Evolutionary conservation across 2,329 filamentous ascomycete species (phyloP).

Genomic region (Penicillium hordei): DNA sequence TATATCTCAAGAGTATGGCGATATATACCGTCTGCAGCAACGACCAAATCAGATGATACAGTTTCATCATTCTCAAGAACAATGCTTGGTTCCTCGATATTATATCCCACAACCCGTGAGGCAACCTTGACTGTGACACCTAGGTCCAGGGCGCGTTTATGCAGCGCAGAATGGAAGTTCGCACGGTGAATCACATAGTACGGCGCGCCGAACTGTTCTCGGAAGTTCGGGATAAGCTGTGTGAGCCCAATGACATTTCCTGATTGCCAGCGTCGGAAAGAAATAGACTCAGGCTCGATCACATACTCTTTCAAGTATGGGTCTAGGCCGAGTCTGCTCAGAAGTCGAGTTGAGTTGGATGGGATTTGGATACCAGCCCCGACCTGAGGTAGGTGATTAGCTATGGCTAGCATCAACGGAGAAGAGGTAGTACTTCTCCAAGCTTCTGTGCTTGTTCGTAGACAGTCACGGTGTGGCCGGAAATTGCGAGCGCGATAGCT

Average conservation of each 20-base stretch:
- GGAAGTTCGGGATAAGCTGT: constrained; percentile 33
- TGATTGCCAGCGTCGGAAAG: constrained; percentile 38
- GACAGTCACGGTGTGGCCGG: constrained; percentile 29
- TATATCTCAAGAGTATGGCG: too few species aligned
- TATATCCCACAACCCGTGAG: constrained; percentile 15
- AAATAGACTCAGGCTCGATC: constrained; percentile 34
- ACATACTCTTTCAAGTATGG: constrained; percentile 28
- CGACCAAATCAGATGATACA: constrained; percentile 16
- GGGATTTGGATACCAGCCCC: constrained; percentile 46
- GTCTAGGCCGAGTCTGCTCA: constrained; percentile 36
- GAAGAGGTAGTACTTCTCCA: constrained; percentile 35
- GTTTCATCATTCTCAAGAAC: constrained; percentile 7
- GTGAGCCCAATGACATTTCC: constrained; percentile 38
- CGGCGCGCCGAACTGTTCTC: constrained; percentile 26
- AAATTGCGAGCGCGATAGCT: constrained; percentile 29
- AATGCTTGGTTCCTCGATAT: constrained; percentile 10
- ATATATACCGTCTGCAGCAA: constrained; percentile 25
- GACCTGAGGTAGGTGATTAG: constrained; percentile 22
- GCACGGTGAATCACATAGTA: constrained; percentile 23
- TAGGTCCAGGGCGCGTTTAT: constrained; percentile 15
- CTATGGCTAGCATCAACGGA: background rate
- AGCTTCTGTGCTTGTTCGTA: constrained; percentile 36
- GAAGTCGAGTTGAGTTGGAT: constrained; percentile 37
- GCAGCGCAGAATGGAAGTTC: constrained; percentile 31
- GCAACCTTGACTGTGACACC: constrained; percentile 20